These are phyloP conservation scores for Miamiensis avidus DNA, from an alignment of 169 alveolate genomes.

Conservation along the genomic window DNA sequence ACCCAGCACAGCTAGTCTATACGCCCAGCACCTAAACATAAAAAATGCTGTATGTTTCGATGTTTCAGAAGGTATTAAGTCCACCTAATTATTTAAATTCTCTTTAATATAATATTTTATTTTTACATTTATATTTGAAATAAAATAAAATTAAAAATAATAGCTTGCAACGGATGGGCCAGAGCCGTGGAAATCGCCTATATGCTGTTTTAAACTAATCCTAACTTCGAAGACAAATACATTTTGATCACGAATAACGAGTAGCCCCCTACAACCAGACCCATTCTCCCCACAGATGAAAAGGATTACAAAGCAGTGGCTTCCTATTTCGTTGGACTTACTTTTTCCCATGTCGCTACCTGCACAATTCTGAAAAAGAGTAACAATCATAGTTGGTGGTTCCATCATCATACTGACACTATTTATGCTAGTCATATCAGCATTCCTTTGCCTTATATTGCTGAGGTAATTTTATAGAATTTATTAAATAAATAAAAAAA, in stretches of 20 bases:
- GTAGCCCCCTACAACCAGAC: background rate
- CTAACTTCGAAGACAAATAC: background rate
- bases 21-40: background rate
- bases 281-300: background rate
- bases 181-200: background rate
- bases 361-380: background rate
- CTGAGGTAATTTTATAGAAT: background rate
- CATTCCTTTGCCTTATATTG: background rate
- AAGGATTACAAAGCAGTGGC: background rate
- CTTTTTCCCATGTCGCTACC: background rate
- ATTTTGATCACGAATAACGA: background rate
- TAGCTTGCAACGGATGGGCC: background rate
- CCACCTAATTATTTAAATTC: background rate
- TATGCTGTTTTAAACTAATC: background rate
- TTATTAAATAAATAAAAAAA: no score
- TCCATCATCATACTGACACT: background rate
- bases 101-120: no score
- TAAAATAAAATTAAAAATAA: no score
- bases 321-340: background rate
- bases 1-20: background rate
- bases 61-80: background rate
- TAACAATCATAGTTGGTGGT: background rate
- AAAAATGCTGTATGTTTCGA: background rate
- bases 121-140: no score
- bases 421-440: background rate